Base-by-base conservation (phyloP, 2,329 filamentous ascomycete species). In the Herpomyces periplanetae region DNA sequence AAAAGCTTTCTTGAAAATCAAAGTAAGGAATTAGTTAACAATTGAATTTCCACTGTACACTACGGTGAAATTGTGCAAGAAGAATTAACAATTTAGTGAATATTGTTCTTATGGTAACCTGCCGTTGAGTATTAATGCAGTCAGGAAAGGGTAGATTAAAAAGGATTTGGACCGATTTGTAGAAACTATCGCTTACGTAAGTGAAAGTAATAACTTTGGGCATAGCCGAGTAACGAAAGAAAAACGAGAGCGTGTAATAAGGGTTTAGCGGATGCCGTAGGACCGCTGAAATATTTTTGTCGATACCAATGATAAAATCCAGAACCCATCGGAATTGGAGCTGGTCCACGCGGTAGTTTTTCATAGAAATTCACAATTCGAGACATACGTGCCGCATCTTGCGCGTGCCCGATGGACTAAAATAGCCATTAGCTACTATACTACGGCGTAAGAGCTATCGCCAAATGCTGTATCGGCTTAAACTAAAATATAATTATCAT, bases 21-120 rank as follows among this genome's bases (percentile, higher is more conserved):
- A n/a, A n/a, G n/a, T n/a, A n/a, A n/a, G n/a, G n/a, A n/a, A n/a
- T n/a, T n/a, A n/a, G n/a, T n/a, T n/a, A n/a, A n/a, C n/a, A n/a
- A n/a, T n/a, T n/a, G n/a, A n/a, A n/a, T n/a, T n/a, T n/a, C n/a
- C n/a, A n/a, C n/a, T n/a, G n/a, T n/a, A n/a, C n/a, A n/a, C n/a
- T n/a, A n/a, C n/a, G n/a, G n/a, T n/a, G n/a, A n/a, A n/a, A n/a
- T n/a, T n/a, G n/a, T n/a, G n/a, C n/a, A n/a, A n/a, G n/a, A n/a
- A n/a, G n/a, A 19, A 20, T 22, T 19, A 17, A 17, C 15, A 22
- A 26, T 30, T 30, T 84, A 96, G 53, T 96, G 80, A 34, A 69
- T 66, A 45, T 96, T 84, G 64, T 96, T 91, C 66, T 96, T 96
- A 65, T 91, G 75, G 58, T 96, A 75, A 35, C 80, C 80, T 96